These are phyloP conservation scores for Pyrus bretschneideri DNA, from an alignment of 306 rosid genomes.

Conservation along the genomic window DNA sequence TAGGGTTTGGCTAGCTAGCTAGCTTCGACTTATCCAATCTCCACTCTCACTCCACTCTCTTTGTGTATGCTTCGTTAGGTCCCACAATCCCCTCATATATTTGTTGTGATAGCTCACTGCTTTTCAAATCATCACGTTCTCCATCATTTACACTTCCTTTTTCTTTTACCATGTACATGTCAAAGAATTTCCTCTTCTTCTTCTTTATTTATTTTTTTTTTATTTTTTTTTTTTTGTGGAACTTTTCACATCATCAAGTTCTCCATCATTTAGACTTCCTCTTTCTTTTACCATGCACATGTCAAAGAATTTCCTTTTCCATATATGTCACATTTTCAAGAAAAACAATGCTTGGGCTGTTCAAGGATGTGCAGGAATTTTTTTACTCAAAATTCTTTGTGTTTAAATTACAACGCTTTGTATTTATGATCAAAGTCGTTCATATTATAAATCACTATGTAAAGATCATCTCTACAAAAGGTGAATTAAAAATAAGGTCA, in stretches of 20 bases:
- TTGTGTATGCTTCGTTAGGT: neutral
- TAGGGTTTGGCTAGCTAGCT: slow-evolving; percentile 10
- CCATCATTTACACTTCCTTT: neutral
- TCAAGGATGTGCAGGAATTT: too few species aligned
- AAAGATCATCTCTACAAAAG: too few species aligned
- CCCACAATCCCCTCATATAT: slow-evolving; percentile 6
- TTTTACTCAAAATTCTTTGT: too few species aligned
- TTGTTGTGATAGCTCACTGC: neutral
- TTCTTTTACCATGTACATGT: neutral
- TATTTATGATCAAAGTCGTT: too few species aligned
- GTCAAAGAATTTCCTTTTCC: neutral
- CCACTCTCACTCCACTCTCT: slow-evolving; percentile 15
- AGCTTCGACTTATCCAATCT: slow-evolving; percentile 18
- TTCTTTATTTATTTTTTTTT: too few species aligned
- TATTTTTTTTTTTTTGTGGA: neutral
- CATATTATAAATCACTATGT: too few species aligned
- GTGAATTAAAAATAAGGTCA: too few species aligned
- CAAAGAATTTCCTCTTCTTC: neutral
- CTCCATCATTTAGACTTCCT: neutral
- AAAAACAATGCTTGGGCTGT: neutral
- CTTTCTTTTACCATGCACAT: neutral
- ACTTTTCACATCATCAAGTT: slow-evolving; percentile 3
- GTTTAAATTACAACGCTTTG: too few species aligned
- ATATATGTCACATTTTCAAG: neutral
- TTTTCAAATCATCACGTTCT: slow-evolving; percentile 5